Evolutionary conservation across 208 protist species (phyloP).

Genomic region (Leishmania tropica): DNA sequence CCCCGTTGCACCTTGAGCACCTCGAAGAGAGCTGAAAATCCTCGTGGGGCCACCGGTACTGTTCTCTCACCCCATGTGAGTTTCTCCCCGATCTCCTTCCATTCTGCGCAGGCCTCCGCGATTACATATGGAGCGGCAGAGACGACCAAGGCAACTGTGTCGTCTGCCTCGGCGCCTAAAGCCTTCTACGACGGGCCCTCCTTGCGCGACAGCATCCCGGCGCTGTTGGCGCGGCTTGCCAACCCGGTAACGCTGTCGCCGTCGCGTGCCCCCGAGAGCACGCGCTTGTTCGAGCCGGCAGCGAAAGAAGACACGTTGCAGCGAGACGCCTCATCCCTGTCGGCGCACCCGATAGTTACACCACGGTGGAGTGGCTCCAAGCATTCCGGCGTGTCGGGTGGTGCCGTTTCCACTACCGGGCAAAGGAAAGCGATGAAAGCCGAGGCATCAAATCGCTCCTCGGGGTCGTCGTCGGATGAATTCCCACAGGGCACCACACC

Average conservation of each 20-base stretch:
- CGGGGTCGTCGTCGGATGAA: not conserved
- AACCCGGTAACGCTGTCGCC: not conserved
- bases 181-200: constrained; percentile 32
- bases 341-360: not conserved
- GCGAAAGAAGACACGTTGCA: not conserved
- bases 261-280: not conserved
- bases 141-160: not conserved
- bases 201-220: constrained; percentile 33
- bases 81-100: constrained; percentile 25
- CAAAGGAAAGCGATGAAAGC: not conserved
- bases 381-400: not conserved
- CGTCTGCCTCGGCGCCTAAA: not conserved
- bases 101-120: constrained; percentile 17
- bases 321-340: not conserved
- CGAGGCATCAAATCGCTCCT: not conserved
- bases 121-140: not conserved
- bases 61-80: constrained; percentile 1
- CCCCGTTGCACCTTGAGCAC: not conserved
- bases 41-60: not conserved
- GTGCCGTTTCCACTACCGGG: not conserved
- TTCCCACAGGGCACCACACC: not conserved
- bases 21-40: not conserved
- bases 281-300: not conserved
- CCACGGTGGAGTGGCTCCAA: not conserved
- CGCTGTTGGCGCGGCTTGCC: constrained; percentile 16